A percentile compares a stretch with the other conserved stretches of the same genome.
These are phyloP conservation scores for Torrubiella hemipterigena DNA, from an alignment of 2,329 filamentous ascomycete species.

Conservation along the genomic window DNA sequence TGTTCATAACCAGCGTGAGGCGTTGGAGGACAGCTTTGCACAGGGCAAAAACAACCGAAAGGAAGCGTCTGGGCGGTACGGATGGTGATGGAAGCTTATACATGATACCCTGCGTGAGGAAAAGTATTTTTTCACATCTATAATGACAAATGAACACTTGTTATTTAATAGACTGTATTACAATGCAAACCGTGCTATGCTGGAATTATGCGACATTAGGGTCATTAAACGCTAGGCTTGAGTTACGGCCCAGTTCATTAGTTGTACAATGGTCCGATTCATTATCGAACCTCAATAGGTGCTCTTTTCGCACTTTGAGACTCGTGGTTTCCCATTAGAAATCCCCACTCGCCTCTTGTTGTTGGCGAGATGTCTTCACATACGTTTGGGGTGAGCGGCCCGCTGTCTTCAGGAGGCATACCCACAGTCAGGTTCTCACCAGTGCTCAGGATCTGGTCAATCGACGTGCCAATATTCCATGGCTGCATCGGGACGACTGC, in stretches of 20 bases:
- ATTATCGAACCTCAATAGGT: slow-evolving; percentile 39
- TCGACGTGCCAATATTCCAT: slow-evolving; percentile 26
- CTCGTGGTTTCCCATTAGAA: slow-evolving; percentile 39
- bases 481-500: slow-evolving; percentile 17
- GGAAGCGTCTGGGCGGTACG: slow-evolving; percentile 74
- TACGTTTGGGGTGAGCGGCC: slow-evolving; percentile 43
- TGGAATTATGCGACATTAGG: not conserved
- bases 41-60: slow-evolving; percentile 65
- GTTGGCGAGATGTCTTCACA: slow-evolving; percentile 52
- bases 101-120: slow-evolving; percentile 4
- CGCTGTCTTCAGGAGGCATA: slow-evolving; percentile 16
- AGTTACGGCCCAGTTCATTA: not conserved
- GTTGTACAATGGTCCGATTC: not conserved
- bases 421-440: slow-evolving; percentile 8
- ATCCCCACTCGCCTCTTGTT: slow-evolving; percentile 51
- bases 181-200: not conserved
- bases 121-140: no score
- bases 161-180: no score
- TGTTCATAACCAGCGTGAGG: slow-evolving; percentile 71
- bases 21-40: slow-evolving; percentile 85
- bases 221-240: not conserved
- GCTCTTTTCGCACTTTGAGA: slow-evolving; percentile 32
- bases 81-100: slow-evolving; percentile 53
- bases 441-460: slow-evolving; percentile 30
- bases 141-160: not conserved